phyloP scores from a whole-genome alignment of 495 filamentous ascomycete genomes.

The Venustampulla echinocandica region DNA sequence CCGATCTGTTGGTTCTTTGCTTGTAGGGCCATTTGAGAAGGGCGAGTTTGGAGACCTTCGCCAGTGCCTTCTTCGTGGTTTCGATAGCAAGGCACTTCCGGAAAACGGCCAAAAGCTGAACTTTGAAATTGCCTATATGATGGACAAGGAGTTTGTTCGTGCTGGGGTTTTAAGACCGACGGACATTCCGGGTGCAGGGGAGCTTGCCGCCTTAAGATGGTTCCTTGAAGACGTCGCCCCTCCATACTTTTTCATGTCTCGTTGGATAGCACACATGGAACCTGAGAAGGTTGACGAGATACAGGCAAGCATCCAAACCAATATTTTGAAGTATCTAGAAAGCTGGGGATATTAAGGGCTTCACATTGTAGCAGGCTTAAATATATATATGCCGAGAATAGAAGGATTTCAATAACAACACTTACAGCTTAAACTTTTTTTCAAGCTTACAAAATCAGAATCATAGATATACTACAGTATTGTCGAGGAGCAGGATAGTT shows the following conservation, averaged over 20 bases:
- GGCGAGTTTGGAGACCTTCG: slow-evolving; percentile 8
- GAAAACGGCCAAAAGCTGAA: slow-evolving; percentile 5
- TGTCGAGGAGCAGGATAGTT: too few species aligned
- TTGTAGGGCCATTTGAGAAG: slow-evolving; percentile 11
- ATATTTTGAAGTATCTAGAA: slow-evolving; percentile 12
- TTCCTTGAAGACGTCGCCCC: slow-evolving; percentile 13
- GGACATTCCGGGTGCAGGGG: slow-evolving; percentile 12
- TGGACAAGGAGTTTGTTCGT: slow-evolving; percentile 9
- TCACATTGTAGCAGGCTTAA: too few species aligned
- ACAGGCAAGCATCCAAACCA: slow-evolving; percentile 5
- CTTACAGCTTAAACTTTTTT: too few species aligned
- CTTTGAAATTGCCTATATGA: slow-evolving; percentile 6
- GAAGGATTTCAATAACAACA: too few species aligned
- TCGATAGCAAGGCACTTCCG: slow-evolving; percentile 1
- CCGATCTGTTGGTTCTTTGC: not conserved
- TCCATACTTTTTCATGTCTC: slow-evolving; percentile 14
- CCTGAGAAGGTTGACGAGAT: slow-evolving; percentile 10
- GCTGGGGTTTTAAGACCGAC: slow-evolving; percentile 9
- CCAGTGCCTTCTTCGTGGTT: slow-evolving; percentile 8
- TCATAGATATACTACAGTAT: too few species aligned
- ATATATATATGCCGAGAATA: too few species aligned
- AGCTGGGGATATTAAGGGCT: slow-evolving; percentile 14
- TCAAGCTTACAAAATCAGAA: too few species aligned
- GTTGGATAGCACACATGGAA: slow-evolving; percentile 9
- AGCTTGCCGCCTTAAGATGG: slow-evolving; percentile 15